phyloP scores from a whole-genome alignment of 441 rosid genomes.

The Erysimum cheiri region DNA sequence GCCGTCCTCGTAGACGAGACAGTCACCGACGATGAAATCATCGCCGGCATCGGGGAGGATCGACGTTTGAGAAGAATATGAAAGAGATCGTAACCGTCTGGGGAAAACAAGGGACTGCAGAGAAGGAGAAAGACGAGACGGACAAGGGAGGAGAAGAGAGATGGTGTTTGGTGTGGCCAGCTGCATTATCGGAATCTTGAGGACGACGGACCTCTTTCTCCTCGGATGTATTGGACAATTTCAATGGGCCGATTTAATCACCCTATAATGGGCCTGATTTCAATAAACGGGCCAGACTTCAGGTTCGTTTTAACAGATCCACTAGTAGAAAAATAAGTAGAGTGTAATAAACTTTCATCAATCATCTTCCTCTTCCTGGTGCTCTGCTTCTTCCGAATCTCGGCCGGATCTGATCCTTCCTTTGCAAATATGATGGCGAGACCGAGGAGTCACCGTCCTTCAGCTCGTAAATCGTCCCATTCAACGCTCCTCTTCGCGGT shows the following conservation, averaged over 20 bases:
- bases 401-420: slow-evolving; percentile 21
- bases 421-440: slow-evolving; percentile 56
- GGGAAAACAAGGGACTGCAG: slow-evolving; percentile 41
- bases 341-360: too few relatives aligned
- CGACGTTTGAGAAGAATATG: slow-evolving; percentile 51
- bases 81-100: slow-evolving; percentile 43
- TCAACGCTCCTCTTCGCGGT: slow-evolving; percentile 56
- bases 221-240: not conserved
- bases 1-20: slow-evolving; percentile 88
- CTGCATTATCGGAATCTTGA: slow-evolving; percentile 40
- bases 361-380: not conserved
- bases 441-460: slow-evolving; percentile 60
- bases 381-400: slow-evolving; percentile 30
- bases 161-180: slow-evolving; percentile 36
- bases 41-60: slow-evolving; percentile 45
- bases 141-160: slow-evolving; percentile 36
- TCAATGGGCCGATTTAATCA: not conserved
- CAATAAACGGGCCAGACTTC: not conserved
- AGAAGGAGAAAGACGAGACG: slow-evolving; percentile 28
- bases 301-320: not conserved
- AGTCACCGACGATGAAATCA: slow-evolving; percentile 77
- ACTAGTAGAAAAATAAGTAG: too few relatives aligned
- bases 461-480: slow-evolving; percentile 59
- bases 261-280: not conserved
- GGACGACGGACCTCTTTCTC: not conserved